Percentiles rank a stretch among this genome's conserved stretches.
These are phyloP conservation scores for Coniochaeta sp. DNA, from an alignment of 2,329 filamentous ascomycete species.

Conservation along the genomic window DNA sequence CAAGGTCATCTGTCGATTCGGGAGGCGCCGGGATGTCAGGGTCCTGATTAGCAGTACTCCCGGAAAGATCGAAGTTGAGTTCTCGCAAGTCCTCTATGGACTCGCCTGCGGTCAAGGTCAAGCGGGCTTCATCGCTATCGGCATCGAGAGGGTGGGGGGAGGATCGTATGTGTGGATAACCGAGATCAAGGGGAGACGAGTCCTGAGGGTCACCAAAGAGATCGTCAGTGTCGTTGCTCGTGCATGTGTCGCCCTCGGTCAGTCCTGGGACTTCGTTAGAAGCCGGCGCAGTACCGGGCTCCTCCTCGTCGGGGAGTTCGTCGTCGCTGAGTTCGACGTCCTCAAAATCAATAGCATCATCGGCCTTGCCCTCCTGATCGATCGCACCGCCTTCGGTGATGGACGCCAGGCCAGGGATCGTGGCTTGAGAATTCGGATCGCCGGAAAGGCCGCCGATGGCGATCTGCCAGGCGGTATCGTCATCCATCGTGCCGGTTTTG, in stretches of 20 bases:
- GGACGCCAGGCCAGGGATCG: not conserved
- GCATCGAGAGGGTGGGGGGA: constrained; percentile 14
- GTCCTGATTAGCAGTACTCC: constrained; percentile 46
- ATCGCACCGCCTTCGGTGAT: constrained; percentile 29
- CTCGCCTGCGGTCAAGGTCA: constrained; percentile 22
- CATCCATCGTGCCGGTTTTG: constrained; percentile 14
- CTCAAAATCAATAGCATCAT: constrained; percentile 81
- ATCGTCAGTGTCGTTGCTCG: constrained; percentile 55
- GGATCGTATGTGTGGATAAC: constrained; percentile 25
- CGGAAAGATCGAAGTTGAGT: constrained; percentile 34
- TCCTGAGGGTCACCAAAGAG: constrained; percentile 57
- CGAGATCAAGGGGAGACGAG: constrained; percentile 38
- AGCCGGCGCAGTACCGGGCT: constrained; percentile 28
- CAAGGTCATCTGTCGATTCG: constrained; percentile 63
- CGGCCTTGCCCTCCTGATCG: constrained; percentile 72
- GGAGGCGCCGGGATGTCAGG: constrained; percentile 59
- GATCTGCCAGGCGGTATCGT: constrained; percentile 10
- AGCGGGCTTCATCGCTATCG: constrained; percentile 17
- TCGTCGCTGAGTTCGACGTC: constrained; percentile 94
- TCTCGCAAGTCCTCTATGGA: constrained; percentile 26
- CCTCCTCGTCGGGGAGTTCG: constrained; percentile 76
- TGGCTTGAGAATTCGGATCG: not conserved
- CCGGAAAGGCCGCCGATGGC: constrained; percentile 7
- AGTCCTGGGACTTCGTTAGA: constrained; percentile 44
- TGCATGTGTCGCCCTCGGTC: constrained; percentile 49